Conservation (phyloP, 2,329 filamentous ascomycete species). For the Fusarium siculi region DNA sequence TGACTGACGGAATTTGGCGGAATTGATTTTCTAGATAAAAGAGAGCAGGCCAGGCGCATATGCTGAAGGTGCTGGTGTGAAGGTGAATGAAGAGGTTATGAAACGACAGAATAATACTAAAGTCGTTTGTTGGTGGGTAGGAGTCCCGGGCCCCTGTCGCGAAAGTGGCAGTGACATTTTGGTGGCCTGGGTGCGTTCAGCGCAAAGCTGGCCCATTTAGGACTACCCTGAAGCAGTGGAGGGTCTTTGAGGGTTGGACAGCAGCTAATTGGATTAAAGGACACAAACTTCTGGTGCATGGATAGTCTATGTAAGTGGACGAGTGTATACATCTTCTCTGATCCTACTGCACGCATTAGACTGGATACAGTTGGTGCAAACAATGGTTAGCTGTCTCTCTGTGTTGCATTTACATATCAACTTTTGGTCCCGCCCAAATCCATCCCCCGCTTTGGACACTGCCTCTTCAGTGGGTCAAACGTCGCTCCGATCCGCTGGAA, state of each 20-base stretch:
- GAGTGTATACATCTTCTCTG: background rate
- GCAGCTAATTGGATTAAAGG: background rate
- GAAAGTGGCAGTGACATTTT: constrained; percentile 27
- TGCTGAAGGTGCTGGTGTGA: background rate
- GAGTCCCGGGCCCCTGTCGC: constrained; percentile 1
- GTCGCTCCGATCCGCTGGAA: constrained; percentile 24
- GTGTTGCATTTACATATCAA: background rate
- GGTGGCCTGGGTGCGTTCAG: background rate
- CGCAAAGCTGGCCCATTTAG: background rate
- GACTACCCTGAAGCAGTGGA: background rate
- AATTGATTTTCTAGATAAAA: background rate
- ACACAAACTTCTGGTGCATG: background rate
- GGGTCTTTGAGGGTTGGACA: background rate
- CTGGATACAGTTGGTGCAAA: background rate
- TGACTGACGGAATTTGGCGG: background rate
- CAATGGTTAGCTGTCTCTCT: background rate
- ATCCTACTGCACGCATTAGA: background rate
- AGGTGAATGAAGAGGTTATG: background rate
- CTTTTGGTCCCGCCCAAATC: background rate
- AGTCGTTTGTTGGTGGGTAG: constrained; percentile 9
- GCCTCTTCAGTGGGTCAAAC: constrained; percentile 25
- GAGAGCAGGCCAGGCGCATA: background rate
- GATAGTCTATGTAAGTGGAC: background rate
- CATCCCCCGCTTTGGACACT: constrained; percentile 13
- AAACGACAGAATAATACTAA: constrained; percentile 5